Base-by-base conservation (phyloP, 176 grass and related monocot species). In the Zea mays region DNA sequence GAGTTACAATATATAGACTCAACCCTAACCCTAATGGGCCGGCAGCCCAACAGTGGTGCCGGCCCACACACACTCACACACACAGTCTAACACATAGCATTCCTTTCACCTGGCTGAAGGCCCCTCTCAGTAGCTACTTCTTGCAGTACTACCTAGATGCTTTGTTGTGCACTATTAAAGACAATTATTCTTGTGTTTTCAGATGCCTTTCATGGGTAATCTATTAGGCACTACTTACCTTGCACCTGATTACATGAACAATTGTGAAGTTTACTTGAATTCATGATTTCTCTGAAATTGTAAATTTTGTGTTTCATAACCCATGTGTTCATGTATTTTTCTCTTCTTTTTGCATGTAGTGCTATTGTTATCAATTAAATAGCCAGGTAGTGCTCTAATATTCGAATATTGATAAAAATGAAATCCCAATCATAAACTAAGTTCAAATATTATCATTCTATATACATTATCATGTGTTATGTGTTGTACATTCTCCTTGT, bases 401-500 rank as follows among this genome's bases (percentile, higher is more conserved):
- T 66, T 47, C 50, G 12, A 60, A 33, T 77, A 38, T 10, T 3
- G 5, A 62, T 21, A 63, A 64, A 20, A 46, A 54, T 82, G 68
- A 42, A 62, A 16, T 27, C 33, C 61, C 56, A 36, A 56, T 39
- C 20, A 17, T 67, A 67, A 74, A 67, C 10, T 19, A 49, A 38
- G 50, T 62, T 44, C 14, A 37, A 39, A 72, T 46, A 44, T 39
- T 67, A 10, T 41, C 43, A 62, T 52, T 52, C 35, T 34, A 80
- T 27, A 19, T 57, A 36, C 40, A 47, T 71, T 71, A n/a, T 77
- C 13, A 63, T 76, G 2, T 81, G 10, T 50, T 75, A 33, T 61
- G 60, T 56, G 52, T 62, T 76, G 36, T 86, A 62, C 35, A 64
- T 51, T 34, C 61, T 77, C 27, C 44, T 59, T 77, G 57, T 8